Conservation (phyloP, 306 rosid species). For the Cicer judaicum region DNA sequence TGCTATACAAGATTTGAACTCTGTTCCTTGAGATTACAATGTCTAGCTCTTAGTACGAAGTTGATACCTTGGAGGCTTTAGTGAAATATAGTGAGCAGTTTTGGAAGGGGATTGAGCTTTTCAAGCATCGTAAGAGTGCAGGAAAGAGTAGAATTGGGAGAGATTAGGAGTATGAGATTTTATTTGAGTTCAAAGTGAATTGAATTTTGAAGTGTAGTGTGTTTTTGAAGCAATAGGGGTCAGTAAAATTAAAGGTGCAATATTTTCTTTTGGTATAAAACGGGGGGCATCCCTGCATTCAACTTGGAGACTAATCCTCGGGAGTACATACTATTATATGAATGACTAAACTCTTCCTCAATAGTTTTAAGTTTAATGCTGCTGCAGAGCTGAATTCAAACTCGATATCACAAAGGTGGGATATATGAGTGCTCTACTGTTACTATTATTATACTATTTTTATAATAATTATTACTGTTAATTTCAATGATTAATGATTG, state of each 20-base stretch:
- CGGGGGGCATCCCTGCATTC: not conserved
- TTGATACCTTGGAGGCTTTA: too few relatives aligned
- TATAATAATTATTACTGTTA: not conserved
- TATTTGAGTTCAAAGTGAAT: conserved; percentile 1
- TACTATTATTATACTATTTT: conserved; percentile 8
- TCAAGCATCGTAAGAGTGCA: not conserved
- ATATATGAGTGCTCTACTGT: not conserved
- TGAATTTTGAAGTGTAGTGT: conserved; percentile 1
- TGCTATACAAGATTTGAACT: too few relatives aligned
- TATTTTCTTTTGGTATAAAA: not conserved
- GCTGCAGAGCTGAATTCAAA: not conserved
- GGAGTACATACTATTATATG: not conserved
- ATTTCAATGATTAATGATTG: not conserved
- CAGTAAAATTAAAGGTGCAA: too few relatives aligned
- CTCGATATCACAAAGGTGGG: not conserved
- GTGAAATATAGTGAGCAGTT: not conserved
- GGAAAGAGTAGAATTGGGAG: not conserved
- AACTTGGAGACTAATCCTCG: not conserved
- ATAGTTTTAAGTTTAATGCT: not conserved
- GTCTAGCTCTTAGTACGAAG: too few relatives aligned
- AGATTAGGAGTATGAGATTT: conserved; percentile 7
- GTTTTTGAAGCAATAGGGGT: conserved; percentile 9
- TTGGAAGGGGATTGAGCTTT: conserved; percentile 12
- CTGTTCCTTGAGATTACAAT: too few relatives aligned
- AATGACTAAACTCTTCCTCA: not conserved